These are phyloP conservation scores for Eimeria falciformis DNA, from an alignment of 169 alveolate genomes.

Conservation along the genomic window DNA sequence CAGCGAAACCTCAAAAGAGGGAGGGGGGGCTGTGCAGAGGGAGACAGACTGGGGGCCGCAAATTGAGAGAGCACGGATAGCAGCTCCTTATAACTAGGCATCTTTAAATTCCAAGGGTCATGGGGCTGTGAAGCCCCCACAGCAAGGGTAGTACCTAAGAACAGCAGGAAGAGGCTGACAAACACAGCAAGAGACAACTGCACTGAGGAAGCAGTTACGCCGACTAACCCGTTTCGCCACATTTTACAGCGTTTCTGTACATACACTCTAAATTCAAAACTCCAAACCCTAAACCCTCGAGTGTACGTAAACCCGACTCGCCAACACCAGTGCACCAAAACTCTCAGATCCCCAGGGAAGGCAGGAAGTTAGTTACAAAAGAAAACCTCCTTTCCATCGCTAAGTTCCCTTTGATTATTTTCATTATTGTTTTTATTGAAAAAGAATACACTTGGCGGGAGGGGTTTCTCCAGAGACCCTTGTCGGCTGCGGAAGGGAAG, in stretches of 20 bases:
- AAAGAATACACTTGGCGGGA: too few species aligned
- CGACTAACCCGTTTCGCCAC: too few species aligned
- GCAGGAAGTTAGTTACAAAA: too few species aligned
- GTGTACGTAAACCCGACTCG: neutral
- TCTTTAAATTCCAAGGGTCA: neutral
- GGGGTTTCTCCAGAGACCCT: neutral
- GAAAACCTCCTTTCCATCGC: too few species aligned
- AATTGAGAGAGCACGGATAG: neutral
- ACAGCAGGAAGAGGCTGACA: neutral
- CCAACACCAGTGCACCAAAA: too few species aligned
- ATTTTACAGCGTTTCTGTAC: too few species aligned
- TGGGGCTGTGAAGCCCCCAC: neutral
- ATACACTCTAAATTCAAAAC: slow-evolving; percentile 23
- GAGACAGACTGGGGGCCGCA: neutral
- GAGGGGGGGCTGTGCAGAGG: too few species aligned
- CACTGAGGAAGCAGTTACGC: too few species aligned
- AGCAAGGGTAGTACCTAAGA: neutral
- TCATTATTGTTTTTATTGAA: too few species aligned
- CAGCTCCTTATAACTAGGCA: slow-evolving; percentile 9
- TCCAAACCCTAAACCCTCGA: neutral
- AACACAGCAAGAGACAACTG: neutral
- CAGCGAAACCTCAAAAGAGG: too few species aligned
- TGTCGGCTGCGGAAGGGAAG: neutral
- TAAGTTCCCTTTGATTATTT: too few species aligned
- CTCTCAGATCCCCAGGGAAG: too few species aligned